phyloP scores from a whole-genome alignment of 192 early-diverging fungal genomes.

The Podila minutissima region DNA sequence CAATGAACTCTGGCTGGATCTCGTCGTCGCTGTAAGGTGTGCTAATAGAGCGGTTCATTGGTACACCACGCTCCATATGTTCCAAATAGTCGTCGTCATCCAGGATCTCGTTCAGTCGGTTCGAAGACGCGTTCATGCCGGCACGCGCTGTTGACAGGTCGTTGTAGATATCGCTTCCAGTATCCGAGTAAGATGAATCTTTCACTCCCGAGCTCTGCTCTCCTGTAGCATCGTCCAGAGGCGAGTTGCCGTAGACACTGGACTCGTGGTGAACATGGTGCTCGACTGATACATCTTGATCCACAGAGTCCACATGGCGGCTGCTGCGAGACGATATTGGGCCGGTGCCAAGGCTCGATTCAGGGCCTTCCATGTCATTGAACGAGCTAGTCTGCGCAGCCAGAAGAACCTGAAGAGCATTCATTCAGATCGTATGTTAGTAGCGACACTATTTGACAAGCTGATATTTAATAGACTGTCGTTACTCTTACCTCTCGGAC shows the following conservation, averaged over 20 bases:
- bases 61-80: slow-evolving; percentile 48
- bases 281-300: neutral
- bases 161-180: slow-evolving; percentile 32
- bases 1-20: slow-evolving; percentile 11
- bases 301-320: neutral
- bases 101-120: slow-evolving; percentile 36
- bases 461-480: too few relatives aligned
- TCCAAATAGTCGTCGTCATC: slow-evolving; percentile 49
- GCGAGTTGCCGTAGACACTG: neutral
- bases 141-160: slow-evolving; percentile 37
- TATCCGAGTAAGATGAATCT: slow-evolving; percentile 9
- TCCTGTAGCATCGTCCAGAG: neutral
- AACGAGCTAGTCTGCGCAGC: neutral
- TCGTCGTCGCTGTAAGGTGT: slow-evolving; percentile 47
- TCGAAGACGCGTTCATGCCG: slow-evolving; percentile 20
- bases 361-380: neutral
- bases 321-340: neutral
- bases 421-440: neutral
- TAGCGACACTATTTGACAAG: neutral
- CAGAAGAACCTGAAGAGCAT: neutral
- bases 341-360: neutral
- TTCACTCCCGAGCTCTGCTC: neutral
- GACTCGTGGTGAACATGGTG: neutral
- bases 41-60: slow-evolving; percentile 46
- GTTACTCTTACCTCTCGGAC: slow-evolving; percentile 24